Percentiles rank a stretch among this genome's conserved stretches.
Conservation (phyloP, 2,329 filamentous ascomycete genomes). For the Nakataea oryzae region DNA sequence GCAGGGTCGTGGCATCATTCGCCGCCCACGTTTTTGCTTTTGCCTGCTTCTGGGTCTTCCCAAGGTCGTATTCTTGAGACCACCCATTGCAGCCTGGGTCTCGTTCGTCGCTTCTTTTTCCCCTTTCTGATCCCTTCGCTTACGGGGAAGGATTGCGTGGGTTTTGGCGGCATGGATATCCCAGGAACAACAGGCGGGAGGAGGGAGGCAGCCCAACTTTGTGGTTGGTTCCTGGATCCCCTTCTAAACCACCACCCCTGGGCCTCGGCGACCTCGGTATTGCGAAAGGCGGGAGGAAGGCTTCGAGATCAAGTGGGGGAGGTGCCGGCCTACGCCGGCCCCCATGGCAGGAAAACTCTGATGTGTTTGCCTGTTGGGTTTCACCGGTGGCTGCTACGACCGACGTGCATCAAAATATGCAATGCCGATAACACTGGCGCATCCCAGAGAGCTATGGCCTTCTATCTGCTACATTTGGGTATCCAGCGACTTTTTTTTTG, state of each 20-base stretch:
- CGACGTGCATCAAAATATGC: background rate
- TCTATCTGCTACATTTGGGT: background rate
- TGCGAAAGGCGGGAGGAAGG: background rate
- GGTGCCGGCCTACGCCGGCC: background rate
- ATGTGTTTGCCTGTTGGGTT: background rate
- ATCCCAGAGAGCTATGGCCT: too few species aligned
- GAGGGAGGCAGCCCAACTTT: background rate
- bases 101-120: background rate
- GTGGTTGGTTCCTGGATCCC: background rate
- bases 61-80: background rate
- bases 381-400: background rate
- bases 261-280: background rate
- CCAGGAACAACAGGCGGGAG: background rate
- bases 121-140: background rate
- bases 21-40: background rate
- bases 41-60: too few species aligned
- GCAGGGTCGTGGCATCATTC: too few species aligned
- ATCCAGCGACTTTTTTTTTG: background rate
- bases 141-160: background rate
- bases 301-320: background rate
- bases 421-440: background rate
- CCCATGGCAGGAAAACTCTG: background rate
- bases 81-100: too few species aligned
- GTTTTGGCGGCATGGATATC: background rate
- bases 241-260: background rate